Base-by-base conservation (phyloP, 306 rosid species). In the Aeschynomene evenia region DNA sequence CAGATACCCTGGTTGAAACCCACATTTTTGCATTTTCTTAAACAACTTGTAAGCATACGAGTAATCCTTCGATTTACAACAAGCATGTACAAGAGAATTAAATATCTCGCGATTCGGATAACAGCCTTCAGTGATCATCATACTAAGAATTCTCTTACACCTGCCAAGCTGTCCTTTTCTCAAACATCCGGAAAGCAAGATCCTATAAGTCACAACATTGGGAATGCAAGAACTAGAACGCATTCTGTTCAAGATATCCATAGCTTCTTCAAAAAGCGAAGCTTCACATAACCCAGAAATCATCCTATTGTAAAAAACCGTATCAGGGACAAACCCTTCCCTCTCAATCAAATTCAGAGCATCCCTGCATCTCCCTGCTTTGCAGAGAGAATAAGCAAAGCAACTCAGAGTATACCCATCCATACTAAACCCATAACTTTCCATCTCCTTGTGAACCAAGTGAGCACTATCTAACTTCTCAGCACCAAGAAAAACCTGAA, bases 91-190 rank as follows among this genome's bases (percentile, higher is more conserved):
- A 52, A 91, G 92, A 78, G 88, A 83, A 83, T 80, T 83, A 86
- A 86, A 88, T 56, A 91, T 88, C 67, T 75, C 83, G 18, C 78
- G 86, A 76, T 83, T 88, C 0, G 96, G 97, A 77, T 83, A 85
- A 85, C 97, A 88, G 18, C 96, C 97, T 75, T 91, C 97, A 1
- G 80, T 48, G 65, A 86, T 86, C 97, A 91, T 91, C 96, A 83
- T 86, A 79, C 83, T 79, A 20, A 91, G 84, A 88, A 91, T 85
- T 63, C 97, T 88, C 88, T 88, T 91, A 67, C 96, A 88, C 79
- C 90, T 80, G 11, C 97, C 96, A 5, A 91, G 79, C 82, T 85
- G 82, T 52, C 85, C 84, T 76, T 86, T 91, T 37, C 70, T 80
- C 83, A 88, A 76, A 79, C 92, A 88, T 16, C 92, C 96, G 63